A percentile compares a stretch with the other conserved stretches of the same genome.
Conservation (phyloP, 768 basidiomycete genomes). For the Suillus variegatus region DNA sequence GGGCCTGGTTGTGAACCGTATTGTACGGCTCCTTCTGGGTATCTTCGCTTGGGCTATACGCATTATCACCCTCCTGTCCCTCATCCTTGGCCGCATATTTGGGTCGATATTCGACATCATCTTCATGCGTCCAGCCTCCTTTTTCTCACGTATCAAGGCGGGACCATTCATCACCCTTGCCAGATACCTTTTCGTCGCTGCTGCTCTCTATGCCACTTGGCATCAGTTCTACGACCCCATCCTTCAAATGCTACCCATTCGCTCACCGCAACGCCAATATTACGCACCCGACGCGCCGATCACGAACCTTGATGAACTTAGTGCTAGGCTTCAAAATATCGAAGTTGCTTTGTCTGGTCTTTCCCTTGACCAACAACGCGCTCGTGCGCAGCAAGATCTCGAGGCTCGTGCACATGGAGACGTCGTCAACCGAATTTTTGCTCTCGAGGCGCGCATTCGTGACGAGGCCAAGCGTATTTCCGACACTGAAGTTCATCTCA, state of each 20-base stretch:
- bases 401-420: constrained; percentile 53
- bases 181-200: constrained; percentile 45
- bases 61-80: constrained; percentile 36
- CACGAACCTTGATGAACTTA: constrained; percentile 65
- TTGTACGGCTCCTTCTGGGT: constrained; percentile 30
- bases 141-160: constrained; percentile 35
- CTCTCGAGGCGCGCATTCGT: constrained; percentile 55
- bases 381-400: constrained; percentile 51
- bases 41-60: constrained; percentile 27
- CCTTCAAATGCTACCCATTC: constrained; percentile 34
- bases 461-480: constrained; percentile 45
- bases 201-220: constrained; percentile 47
- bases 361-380: constrained; percentile 54
- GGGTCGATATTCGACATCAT: constrained; percentile 51
- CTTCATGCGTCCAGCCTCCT: constrained; percentile 47
- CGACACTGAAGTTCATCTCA: constrained; percentile 54
- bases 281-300: constrained; percentile 59
- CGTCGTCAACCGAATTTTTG: constrained; percentile 52
- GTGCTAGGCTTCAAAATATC: constrained; percentile 59
- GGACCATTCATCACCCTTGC: constrained; percentile 34
- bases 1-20: constrained; percentile 43
- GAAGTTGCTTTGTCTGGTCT: constrained; percentile 65
- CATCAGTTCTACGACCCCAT: constrained; percentile 40
- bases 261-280: constrained; percentile 40
- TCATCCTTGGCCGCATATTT: constrained; percentile 47